These are phyloP conservation scores for Phyllosticta ampelicida DNA, from an alignment of 2,329 filamentous ascomycete genomes.

Conservation along the genomic window DNA sequence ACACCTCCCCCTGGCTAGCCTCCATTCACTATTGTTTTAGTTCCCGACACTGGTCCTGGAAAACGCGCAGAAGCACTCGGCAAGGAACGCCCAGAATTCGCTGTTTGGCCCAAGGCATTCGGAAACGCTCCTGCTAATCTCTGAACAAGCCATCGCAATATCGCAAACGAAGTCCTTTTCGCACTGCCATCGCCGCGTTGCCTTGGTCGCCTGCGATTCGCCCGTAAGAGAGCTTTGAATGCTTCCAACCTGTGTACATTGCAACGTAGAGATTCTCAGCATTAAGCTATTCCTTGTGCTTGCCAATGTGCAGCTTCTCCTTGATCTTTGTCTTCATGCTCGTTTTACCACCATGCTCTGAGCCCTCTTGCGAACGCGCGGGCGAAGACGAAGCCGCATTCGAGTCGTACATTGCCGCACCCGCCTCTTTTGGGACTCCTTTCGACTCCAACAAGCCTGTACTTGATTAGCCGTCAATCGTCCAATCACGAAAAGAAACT, in stretches of 20 bases:
- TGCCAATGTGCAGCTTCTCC: slow-evolving; percentile 50
- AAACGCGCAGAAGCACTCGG: background rate
- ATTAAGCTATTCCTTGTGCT: background rate
- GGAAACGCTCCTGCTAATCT: background rate
- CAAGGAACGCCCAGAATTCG: background rate
- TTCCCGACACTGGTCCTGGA: background rate
- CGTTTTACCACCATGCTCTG: slow-evolving; percentile 32
- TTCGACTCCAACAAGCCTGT: slow-evolving; percentile 45
- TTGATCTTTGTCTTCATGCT: slow-evolving; percentile 56
- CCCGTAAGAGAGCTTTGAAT: no score
- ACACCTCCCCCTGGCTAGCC: background rate
- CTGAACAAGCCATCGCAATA: background rate
- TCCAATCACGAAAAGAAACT: background rate
- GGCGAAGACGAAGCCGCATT: slow-evolving; percentile 8
- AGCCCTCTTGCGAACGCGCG: slow-evolving; percentile 14
- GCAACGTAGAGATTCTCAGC: no score
- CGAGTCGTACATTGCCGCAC: slow-evolving; percentile 10
- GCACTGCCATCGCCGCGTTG: no score
- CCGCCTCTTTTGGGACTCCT: slow-evolving; percentile 31
- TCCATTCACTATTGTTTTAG: background rate
- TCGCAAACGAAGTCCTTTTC: background rate
- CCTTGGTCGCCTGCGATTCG: no score
- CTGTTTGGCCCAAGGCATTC: background rate
- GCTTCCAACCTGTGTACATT: no score
- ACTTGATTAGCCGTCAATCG: background rate